Evolutionary conservation across 345 rosid species (phyloP).

Genomic region (Salix purpurea): DNA sequence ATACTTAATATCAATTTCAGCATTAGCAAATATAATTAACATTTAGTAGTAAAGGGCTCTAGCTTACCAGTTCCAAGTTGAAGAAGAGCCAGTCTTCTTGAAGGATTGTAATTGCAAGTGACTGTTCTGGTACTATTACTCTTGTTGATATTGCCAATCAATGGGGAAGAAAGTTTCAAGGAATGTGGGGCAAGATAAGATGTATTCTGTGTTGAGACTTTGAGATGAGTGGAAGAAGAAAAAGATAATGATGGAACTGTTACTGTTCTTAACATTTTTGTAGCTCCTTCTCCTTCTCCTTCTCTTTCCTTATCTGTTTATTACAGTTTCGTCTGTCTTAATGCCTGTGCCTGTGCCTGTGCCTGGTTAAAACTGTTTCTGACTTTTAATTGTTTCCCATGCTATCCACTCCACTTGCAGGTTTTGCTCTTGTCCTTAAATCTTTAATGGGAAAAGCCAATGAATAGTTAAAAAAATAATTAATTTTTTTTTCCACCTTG

Average conservation of each 20-base stretch:
- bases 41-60: not conserved
- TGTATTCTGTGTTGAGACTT: not conserved
- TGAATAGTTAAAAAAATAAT: too few species aligned
- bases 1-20: not conserved
- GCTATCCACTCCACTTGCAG: not conserved
- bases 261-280: conserved; percentile 6
- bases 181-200: not conserved
- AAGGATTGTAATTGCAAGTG: conserved; percentile 18
- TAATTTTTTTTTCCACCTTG: too few species aligned
- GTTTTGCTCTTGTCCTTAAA: not conserved
- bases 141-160: not conserved
- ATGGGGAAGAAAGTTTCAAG: conserved; percentile 4
- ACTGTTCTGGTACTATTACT: not conserved
- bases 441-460: too few species aligned
- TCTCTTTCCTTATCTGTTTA: not conserved
- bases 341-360: not conserved
- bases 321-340: not conserved
- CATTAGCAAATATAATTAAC: not conserved
- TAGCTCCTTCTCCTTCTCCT: not conserved
- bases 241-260: conserved; percentile 20
- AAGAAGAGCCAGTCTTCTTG: conserved; percentile 43
- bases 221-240: not conserved
- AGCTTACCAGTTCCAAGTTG: conserved; percentile 35
- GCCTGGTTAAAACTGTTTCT: not conserved
- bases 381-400: not conserved